Percentiles rank a stretch among this genome's conserved stretches.
phyloP scores from a whole-genome alignment of 495 filamentous ascomycete genomes.

The Daldinia concentrica region DNA sequence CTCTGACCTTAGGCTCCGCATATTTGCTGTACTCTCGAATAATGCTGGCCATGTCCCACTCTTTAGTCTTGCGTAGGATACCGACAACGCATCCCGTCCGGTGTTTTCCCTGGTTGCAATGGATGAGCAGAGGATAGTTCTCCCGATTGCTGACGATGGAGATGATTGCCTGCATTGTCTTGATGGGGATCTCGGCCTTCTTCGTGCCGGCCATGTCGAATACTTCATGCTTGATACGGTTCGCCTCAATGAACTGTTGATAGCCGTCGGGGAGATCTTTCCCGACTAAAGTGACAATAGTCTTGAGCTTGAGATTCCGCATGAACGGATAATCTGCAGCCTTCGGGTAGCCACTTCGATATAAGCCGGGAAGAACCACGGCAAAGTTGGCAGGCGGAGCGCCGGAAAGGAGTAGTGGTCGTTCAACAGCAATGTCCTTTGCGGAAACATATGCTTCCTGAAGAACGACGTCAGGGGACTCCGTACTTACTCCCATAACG shows the following conservation, averaged over 20 bases:
- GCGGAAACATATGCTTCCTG: slow-evolving; percentile 9
- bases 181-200: slow-evolving; percentile 68
- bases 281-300: slow-evolving; percentile 80
- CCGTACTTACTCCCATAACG: slow-evolving; percentile 1
- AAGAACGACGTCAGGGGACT: slow-evolving; percentile 24
- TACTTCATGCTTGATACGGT: slow-evolving; percentile 71
- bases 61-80: slow-evolving; percentile 71
- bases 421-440: slow-evolving; percentile 31
- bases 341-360: slow-evolving; percentile 79
- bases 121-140: slow-evolving; percentile 81
- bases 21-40: slow-evolving; percentile 74
- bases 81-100: slow-evolving; percentile 85
- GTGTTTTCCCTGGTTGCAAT: slow-evolving; percentile 93
- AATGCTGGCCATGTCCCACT: slow-evolving; percentile 65
- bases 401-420: slow-evolving; percentile 14
- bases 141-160: slow-evolving; percentile 68
- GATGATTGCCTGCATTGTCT: slow-evolving; percentile 70
- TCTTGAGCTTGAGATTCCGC: slow-evolving; percentile 70
- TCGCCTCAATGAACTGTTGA: slow-evolving; percentile 65
- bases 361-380: slow-evolving; percentile 71
- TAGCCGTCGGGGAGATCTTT: slow-evolving; percentile 68
- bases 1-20: slow-evolving; percentile 69
- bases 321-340: slow-evolving; percentile 71
- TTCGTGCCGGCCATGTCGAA: slow-evolving; percentile 83
- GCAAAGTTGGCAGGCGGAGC: slow-evolving; percentile 71